A percentile compares a stretch with the other conserved stretches of the same genome.
phyloP scores from a whole-genome alignment of 768 basidiomycete genomes.

The Grammothele lineata region DNA sequence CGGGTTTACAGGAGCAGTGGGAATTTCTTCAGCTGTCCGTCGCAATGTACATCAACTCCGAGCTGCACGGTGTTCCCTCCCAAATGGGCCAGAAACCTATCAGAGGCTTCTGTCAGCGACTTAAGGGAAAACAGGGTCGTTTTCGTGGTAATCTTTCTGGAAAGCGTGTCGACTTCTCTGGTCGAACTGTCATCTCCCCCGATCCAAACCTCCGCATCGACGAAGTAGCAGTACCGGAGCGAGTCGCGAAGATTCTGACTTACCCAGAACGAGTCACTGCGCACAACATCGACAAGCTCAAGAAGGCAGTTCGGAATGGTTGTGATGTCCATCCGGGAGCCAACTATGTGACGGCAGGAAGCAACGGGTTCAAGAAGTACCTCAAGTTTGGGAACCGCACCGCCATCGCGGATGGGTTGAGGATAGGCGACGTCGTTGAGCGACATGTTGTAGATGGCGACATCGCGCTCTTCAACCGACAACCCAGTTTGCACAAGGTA shows the following conservation, averaged over 20 bases:
- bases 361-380: constrained; percentile 81
- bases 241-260: constrained; percentile 91
- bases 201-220: constrained; percentile 99
- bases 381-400: constrained; percentile 81
- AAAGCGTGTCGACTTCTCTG: constrained; percentile 98
- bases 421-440: constrained; percentile 90
- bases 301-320: constrained; percentile 80
- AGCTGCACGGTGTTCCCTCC: constrained; percentile 87
- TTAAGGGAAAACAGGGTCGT: constrained; percentile 98
- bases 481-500: constrained; percentile 96
- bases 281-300: constrained; percentile 80
- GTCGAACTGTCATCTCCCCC: constrained; percentile 96
- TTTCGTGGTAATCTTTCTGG: constrained; percentile 98
- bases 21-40: constrained; percentile 93
- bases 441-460: constrained; percentile 94
- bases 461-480: constrained; percentile 96
- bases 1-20: constrained; percentile 98
- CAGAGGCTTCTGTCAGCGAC: constrained; percentile 93
- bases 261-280: constrained; percentile 94
- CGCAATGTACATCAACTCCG: constrained; percentile 98
- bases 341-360: constrained; percentile 84
- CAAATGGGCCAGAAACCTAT: constrained; percentile 91
- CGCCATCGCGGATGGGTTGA: constrained; percentile 75
- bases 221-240: constrained; percentile 95
- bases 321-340: constrained; percentile 92